phyloP scores from a whole-genome alignment of 2,329 filamentous ascomycete species.

The Aspergillus niger region DNA sequence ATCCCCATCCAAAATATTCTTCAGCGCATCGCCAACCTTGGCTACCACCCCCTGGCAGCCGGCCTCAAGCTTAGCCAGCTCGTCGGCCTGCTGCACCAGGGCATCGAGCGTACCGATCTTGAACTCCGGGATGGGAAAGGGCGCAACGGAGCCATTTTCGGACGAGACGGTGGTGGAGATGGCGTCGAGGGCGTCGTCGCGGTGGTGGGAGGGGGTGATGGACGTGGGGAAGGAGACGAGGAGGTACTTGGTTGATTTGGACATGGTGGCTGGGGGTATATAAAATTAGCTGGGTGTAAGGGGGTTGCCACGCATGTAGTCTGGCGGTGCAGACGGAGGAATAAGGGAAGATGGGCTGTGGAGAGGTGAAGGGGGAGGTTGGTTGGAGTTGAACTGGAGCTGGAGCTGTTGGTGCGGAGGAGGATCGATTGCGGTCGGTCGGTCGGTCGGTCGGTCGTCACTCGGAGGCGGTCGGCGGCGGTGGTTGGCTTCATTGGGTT shows the following conservation, averaged over 20 bases:
- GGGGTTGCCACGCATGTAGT: slow-evolving; percentile 1
- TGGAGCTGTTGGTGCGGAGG: slow-evolving; percentile 2
- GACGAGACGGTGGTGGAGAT: slow-evolving; percentile 70
- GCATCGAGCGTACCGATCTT: slow-evolving; percentile 97
- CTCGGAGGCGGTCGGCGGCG: slow-evolving; percentile 7
- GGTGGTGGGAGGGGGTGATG: slow-evolving; percentile 77
- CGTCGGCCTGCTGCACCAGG: slow-evolving; percentile 93
- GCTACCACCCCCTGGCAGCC: slow-evolving; percentile 78
- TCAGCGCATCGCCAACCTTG: slow-evolving; percentile 86
- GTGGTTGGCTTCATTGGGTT: no score
- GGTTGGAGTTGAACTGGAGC: slow-evolving; percentile 1
- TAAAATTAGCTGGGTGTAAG: background rate
- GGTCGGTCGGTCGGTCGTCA: slow-evolving; percentile 4
- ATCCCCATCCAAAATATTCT: slow-evolving; percentile 78
- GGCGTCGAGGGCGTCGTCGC: slow-evolving; percentile 77
- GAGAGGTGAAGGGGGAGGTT: background rate
- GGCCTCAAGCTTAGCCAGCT: slow-evolving; percentile 82
- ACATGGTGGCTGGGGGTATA: slow-evolving; percentile 35
- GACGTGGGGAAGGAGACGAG: slow-evolving; percentile 87
- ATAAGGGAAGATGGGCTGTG: background rate
- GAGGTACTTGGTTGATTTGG: slow-evolving; percentile 67
- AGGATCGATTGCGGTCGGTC: slow-evolving; percentile 3
- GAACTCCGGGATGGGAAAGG: slow-evolving; percentile 87
- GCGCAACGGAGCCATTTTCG: slow-evolving; percentile 73
- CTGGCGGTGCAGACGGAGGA: background rate